Percentiles rank a stretch among this genome's conserved stretches.
phyloP scores from a whole-genome alignment of 441 rosid genomes.

The Melastoma candidum region DNA sequence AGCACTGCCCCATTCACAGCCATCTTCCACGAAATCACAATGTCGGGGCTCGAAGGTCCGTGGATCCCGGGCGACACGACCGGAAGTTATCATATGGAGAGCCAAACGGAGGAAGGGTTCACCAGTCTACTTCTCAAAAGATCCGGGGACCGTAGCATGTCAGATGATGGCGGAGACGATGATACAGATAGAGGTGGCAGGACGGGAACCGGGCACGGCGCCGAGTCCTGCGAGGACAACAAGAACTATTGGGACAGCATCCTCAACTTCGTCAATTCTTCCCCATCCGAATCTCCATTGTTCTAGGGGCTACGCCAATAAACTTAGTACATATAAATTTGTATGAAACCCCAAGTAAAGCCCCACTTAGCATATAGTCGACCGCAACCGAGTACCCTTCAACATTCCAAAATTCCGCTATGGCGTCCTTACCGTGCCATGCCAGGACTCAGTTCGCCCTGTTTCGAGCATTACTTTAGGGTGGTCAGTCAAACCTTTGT shows the following conservation, averaged over 20 bases:
- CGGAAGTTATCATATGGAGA: slow-evolving; percentile 22
- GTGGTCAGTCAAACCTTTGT: too few relatives aligned
- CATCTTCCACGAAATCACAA: slow-evolving; percentile 38
- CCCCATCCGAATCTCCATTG: slow-evolving; percentile 70
- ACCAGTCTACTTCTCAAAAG: slow-evolving; percentile 58
- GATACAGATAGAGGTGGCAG: slow-evolving; percentile 23
- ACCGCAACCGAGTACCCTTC: too few relatives aligned
- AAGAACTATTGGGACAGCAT: slow-evolving; percentile 96
- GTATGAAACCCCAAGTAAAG: too few relatives aligned
- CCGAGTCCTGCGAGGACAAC: slow-evolving; percentile 67
- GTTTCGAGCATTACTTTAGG: too few relatives aligned
- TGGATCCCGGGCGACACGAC: slow-evolving; percentile 37
- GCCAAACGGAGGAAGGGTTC: slow-evolving; percentile 56
- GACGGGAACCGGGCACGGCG: slow-evolving; percentile 16
- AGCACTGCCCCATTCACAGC: slow-evolving; percentile 36
- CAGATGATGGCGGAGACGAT: slow-evolving; percentile 32
- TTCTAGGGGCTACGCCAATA: slow-evolving; percentile 20
- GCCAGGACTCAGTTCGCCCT: too few relatives aligned
- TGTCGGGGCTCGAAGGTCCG: slow-evolving; percentile 29
- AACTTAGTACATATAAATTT: too few relatives aligned
- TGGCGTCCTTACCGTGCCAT: too few relatives aligned
- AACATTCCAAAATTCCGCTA: too few relatives aligned
- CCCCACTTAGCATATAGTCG: too few relatives aligned
- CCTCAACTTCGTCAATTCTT: slow-evolving; percentile 82
- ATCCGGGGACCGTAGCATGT: slow-evolving; percentile 33